Base-by-base conservation (phyloP, 2,329 filamentous ascomycete species). In the Thelonectria olida region DNA sequence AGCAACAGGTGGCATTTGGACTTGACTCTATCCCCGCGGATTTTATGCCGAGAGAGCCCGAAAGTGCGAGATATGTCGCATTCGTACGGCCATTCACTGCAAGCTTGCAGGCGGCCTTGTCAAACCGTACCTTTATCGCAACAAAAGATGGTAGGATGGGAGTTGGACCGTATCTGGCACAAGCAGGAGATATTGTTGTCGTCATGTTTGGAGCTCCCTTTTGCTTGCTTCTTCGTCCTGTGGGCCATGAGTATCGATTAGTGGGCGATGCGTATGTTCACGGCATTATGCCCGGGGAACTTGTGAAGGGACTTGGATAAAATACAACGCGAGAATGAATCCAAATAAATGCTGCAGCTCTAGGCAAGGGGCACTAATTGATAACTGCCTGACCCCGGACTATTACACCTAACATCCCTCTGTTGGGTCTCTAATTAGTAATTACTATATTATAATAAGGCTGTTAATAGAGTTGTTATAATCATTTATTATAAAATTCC, bases 201-300 rank as follows among this genome's bases (percentile, higher is more conserved):
- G 4, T 39, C 25, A 41, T 50, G 41, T 34, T 41, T 17, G 25
- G 50, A n/a, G n/a, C 48, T 34, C 13, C 49, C 20, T 45, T 52
- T 47, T 48, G 48, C 17, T 13, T 22, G 13, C 12, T 51, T 31
- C 17, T 51, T 19, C 13, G 48, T 52, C 9, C 48, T 17, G 39
- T 34, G 10, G 55, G 49, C 10, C 23, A 7, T 15, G 19, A 52
- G 12, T 53, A 58, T 38, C n/a, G 12, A 25, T 13, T 58, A 4
- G 55, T 58, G 20, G 55, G 55, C 13, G 55, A 58, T 7, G 39
- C 39, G 19, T 58, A 58, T 31, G 28, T 58, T 10, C 48, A 58
- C 20, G 55, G 55, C 17, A 31, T 58, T 19, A 58, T 53, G 48
- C 42, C 47, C 2, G 55, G 55, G 17, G 55, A 53, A n/a, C 34